phyloP scores from a whole-genome alignment of 768 basidiomycete genomes.

The Termitomyces sp. region DNA sequence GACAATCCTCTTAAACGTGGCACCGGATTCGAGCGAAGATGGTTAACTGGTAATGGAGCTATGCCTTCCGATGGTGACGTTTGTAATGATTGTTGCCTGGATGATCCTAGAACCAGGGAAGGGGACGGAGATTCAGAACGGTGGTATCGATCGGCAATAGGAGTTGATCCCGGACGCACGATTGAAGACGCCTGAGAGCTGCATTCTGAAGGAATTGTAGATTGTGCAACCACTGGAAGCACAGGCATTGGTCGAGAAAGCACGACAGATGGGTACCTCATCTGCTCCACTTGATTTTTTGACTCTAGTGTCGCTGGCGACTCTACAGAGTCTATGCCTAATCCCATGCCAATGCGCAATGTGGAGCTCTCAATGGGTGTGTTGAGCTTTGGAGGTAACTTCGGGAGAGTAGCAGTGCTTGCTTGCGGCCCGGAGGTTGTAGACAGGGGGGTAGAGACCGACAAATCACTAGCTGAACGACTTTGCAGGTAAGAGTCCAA shows the following conservation, averaged over 20 bases:
- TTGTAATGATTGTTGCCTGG: slow-evolving; percentile 18
- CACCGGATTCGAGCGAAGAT: slow-evolving; percentile 19
- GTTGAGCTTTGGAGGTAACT: slow-evolving; percentile 48
- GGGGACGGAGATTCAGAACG: slow-evolving; percentile 15
- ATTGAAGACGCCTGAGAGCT: slow-evolving; percentile 8
- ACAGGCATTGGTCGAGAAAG: slow-evolving; percentile 1
- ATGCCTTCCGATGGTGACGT: slow-evolving; percentile 4
- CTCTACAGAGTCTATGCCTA: slow-evolving; percentile 27
- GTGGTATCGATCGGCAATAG: slow-evolving; percentile 32
- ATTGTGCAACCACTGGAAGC: neutral
- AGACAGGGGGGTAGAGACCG: slow-evolving; percentile 45
- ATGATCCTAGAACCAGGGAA: slow-evolving; percentile 12
- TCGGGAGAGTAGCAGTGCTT: slow-evolving; percentile 32
- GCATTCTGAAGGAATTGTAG: neutral
- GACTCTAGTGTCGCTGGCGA: slow-evolving; percentile 16
- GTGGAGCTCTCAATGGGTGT: slow-evolving; percentile 57
- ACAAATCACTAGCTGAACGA: slow-evolving; percentile 41
- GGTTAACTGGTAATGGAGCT: slow-evolving; percentile 14
- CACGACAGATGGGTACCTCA: neutral
- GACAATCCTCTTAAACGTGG: slow-evolving; percentile 20
- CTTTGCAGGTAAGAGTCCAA: slow-evolving; percentile 27
- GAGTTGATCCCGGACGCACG: slow-evolving; percentile 22
- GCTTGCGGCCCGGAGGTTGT: slow-evolving; percentile 57
- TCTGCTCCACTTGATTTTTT: slow-evolving; percentile 5
- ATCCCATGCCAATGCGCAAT: slow-evolving; percentile 34